Conservation (phyloP, 2,329 filamentous ascomycete species). For the Alternaria postmessia region DNA sequence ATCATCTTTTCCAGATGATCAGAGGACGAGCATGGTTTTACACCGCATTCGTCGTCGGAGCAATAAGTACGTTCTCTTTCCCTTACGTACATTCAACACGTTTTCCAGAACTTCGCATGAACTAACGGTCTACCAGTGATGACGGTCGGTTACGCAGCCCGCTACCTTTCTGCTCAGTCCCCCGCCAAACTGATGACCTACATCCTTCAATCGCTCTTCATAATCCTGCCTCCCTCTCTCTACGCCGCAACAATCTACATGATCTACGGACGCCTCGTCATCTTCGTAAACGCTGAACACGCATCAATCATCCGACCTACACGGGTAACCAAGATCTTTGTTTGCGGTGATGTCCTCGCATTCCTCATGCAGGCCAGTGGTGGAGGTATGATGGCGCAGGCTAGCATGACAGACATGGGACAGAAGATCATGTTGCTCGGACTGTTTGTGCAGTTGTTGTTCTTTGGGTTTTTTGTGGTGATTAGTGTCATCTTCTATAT, state of each 20-base stretch:
- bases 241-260: constrained; percentile 58
- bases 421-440: constrained; percentile 36
- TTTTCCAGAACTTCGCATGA: background rate
- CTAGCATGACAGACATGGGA: constrained; percentile 22
- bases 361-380: constrained; percentile 59
- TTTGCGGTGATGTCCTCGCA: constrained; percentile 61
- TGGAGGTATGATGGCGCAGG: constrained; percentile 35
- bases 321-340: constrained; percentile 63
- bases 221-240: constrained; percentile 54
- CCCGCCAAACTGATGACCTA: constrained; percentile 35
- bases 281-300: constrained; percentile 49
- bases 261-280: constrained; percentile 52
- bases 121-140: constrained; percentile 25
- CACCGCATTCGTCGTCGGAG: constrained; percentile 26
- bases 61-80: constrained; percentile 16
- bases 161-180: constrained; percentile 27
- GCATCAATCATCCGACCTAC: constrained; percentile 53
- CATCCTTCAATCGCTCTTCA: constrained; percentile 50
- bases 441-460: constrained; percentile 32
- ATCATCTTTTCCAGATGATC: constrained; percentile 29
- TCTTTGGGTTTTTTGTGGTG: constrained; percentile 25
- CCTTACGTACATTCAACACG: background rate
- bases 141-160: constrained; percentile 26
- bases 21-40: constrained; percentile 35
- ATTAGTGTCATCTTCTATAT: constrained; percentile 33